Evolutionary conservation across 805 yeast genomes (phyloP), one percentile per base, ranked within the genome.

Genomic region (Candida taoyuanica): DNA sequence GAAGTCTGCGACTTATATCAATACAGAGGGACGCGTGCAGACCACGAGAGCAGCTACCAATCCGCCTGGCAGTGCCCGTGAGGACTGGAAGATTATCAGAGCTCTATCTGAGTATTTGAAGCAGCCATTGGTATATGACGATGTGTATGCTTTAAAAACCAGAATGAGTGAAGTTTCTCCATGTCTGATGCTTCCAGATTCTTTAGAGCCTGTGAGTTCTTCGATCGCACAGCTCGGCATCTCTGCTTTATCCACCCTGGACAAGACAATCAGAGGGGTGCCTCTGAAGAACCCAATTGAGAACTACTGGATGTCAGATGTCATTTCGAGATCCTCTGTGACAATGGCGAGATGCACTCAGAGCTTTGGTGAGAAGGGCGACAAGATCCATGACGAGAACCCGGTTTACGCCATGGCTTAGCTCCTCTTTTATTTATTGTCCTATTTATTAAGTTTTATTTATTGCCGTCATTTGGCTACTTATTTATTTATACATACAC

Each of bases 11-110:
- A 86, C 93, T 5, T 85, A 76, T 62, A 89, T 85, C 48, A 85
- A 85, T 67, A 86, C 95, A 27, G 95, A 86, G 67, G 95, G 95
- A 52, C 78, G 95, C 60, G 78, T 86, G 11, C 95, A 85, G 68
- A 63, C 71, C 41, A 82, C 95, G 3, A 74, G 91, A 48, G 95
- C 95, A 31, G 93, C 95, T 29, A 79, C 85, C 20, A 84, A 81
- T 46, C 81, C 93, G 7, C 95, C 95, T 33, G 95, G 93, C 20
- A 83, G 74, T 34, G 93, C 95, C 31, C 81, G 95, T 61, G 95
- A 85, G 63, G 95, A 86, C 65, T 85, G 95, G 95, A 81, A 81
- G 67, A 82, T 85, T 46, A 61, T 86, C 51, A 77, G 89, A 64
- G 95, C 95, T 3, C 71, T 84, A 42, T 76, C 85, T 39, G 95